These are phyloP conservation scores for Cicer arietinum DNA, from an alignment of 306 rosid genomes.

Conservation along the genomic window DNA sequence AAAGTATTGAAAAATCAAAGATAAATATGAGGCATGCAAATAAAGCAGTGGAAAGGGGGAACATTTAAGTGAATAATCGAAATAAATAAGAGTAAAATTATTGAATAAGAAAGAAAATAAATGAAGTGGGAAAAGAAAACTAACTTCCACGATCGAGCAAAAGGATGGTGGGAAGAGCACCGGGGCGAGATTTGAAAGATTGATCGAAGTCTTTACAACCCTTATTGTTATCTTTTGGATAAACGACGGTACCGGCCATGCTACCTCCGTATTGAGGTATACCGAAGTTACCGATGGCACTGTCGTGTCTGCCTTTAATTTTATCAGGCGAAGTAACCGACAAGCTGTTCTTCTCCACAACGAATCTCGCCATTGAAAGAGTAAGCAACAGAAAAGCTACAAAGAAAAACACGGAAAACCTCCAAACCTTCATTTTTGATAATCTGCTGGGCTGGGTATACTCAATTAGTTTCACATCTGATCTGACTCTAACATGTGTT, in stretches of 20 bases:
- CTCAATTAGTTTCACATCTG: too few species aligned
- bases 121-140: neutral
- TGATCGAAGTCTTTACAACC: constrained; percentile 70
- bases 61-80: neutral
- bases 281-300: constrained; percentile 93
- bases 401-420: constrained; percentile 48
- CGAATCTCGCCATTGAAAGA: constrained; percentile 64
- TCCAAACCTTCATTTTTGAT: constrained; percentile 55
- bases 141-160: constrained; percentile 91
- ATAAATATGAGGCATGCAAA: constrained; percentile 5
- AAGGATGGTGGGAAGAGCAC: constrained; percentile 85
- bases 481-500: too few species aligned
- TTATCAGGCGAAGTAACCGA: constrained; percentile 75
- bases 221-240: constrained; percentile 73
- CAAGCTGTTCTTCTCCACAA: constrained; percentile 94
- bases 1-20: neutral
- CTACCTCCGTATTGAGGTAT: constrained; percentile 94
- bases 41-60: neutral
- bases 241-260: constrained; percentile 76
- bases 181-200: constrained; percentile 67
- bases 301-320: constrained; percentile 73
- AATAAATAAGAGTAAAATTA: neutral
- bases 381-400: constrained; percentile 60
- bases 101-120: neutral
- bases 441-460: neutral